These are phyloP conservation scores for Musa beccarii DNA, from an alignment of 176 grass and related monocot species.

Conservation along the genomic window DNA sequence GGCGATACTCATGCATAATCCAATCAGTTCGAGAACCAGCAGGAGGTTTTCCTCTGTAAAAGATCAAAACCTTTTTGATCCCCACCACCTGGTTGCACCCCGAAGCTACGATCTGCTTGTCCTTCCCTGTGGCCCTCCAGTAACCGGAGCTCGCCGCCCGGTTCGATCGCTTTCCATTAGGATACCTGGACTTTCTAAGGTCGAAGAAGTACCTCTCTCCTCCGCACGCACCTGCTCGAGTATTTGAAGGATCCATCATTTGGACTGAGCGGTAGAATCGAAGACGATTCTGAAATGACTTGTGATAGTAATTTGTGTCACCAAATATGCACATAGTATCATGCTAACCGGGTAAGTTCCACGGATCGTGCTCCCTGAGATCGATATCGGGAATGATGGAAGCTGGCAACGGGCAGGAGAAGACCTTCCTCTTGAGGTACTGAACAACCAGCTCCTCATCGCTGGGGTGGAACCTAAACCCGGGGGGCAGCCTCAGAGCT, in stretches of 20 bases:
- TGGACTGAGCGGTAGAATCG: too few relatives aligned
- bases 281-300: too few relatives aligned
- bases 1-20: conserved; percentile 38
- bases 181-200: conserved; percentile 20
- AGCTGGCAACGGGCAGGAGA: conserved; percentile 27
- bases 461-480: conserved; percentile 34
- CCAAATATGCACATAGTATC: not conserved
- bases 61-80: conserved; percentile 30
- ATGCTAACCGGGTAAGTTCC: conserved; percentile 27
- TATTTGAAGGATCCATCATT: not conserved
- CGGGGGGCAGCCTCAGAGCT: conserved; percentile 23
- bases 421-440: conserved; percentile 34
- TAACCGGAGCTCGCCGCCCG: conserved; percentile 23
- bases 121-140: conserved; percentile 34
- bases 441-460: conserved; percentile 30
- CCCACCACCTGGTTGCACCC: conserved; percentile 29
- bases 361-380: conserved; percentile 29
- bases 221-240: conserved; percentile 15
- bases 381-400: conserved; percentile 32
- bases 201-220: conserved; percentile 34
- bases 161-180: conserved; percentile 16
- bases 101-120: conserved; percentile 14
- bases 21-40: conserved; percentile 16
- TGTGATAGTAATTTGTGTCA: not conserved
- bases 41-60: conserved; percentile 25